Evolutionary conservation across 108 stramenopile species (phyloP), one percentile per base, ranked within the genome.

Genomic region (Fistulifera pelliculosa): DNA sequence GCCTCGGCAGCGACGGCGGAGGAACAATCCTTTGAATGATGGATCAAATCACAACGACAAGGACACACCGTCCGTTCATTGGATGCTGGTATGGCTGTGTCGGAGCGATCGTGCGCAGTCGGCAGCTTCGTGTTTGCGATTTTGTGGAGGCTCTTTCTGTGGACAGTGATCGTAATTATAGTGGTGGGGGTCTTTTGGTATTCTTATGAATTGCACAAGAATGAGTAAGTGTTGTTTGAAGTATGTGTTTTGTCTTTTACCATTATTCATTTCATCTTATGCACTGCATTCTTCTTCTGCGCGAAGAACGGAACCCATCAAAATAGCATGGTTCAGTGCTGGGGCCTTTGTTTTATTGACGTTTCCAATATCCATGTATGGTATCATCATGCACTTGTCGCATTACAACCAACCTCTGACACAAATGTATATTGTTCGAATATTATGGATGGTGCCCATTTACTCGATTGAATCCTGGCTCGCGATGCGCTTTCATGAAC

Each of bases 371-470:
- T 66, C 74, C 48, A 83, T 95, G 56, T 79, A 73, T 24, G 85
- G 87, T 10, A 91, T 94, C 44, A 74, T 84, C 27, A 68, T 68
- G 74, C 93, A 94, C 66, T 56, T 94, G 54, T 74, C 79, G 16
- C 83, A 94, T 58, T 94, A 91, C 68, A 87, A 90, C 57, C 85
- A 90, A 62, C 93, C 93, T 21, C 68, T 80, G 49, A 73, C 84
- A 2, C 93, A 94, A 72, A 65, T 66, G 15, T 91, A 91, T 52
- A 77, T 94, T 50, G 89, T 91, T 0, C 66, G 93, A 0, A 94
- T 94, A 25, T 53, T 94, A 13, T 94, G 87, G 85, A 94, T 94
- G 89, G 93, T 94, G 0, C 96, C 96, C 8, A 90, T 98, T 31
- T 98, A 95, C 65, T 70, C 78, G 42, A 41, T 57, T 16, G 56